Conservation (phyloP, 345 rosid genomes). For the Nephelium lappaceum region DNA sequence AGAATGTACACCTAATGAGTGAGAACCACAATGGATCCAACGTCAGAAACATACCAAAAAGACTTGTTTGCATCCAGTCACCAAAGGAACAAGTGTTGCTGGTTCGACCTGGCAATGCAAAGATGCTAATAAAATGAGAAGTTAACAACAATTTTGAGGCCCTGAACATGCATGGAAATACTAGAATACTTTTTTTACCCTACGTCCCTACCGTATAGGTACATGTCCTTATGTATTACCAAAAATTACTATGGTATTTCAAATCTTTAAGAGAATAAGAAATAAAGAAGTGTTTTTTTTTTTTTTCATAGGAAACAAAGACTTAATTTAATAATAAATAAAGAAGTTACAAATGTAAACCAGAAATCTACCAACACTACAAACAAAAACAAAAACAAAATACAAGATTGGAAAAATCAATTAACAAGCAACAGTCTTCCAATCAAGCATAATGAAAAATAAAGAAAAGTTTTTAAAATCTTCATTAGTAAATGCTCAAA, state of each 20-base stretch:
- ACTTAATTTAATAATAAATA: too few relatives aligned
- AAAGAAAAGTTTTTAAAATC: too few relatives aligned
- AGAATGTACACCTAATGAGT: background rate
- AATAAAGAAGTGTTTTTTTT: too few relatives aligned
- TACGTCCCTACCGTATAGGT: background rate
- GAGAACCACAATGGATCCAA: background rate
- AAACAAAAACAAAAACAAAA: too few relatives aligned
- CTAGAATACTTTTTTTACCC: background rate
- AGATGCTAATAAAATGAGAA: background rate
- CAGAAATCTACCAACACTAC: too few relatives aligned
- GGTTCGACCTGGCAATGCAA: conserved; percentile 76
- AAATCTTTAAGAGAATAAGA: background rate
- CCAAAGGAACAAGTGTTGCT: conserved; percentile 92
- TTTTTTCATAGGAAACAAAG: too few relatives aligned
- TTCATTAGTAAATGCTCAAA: too few relatives aligned
- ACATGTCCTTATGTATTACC: background rate
- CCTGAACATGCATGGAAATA: background rate
- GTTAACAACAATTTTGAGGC: background rate
- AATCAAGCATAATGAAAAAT: too few relatives aligned
- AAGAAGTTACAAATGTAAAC: too few relatives aligned
- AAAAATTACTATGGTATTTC: background rate
- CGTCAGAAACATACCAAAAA: conserved; percentile 64
- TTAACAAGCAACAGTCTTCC: too few relatives aligned
- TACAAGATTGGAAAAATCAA: too few relatives aligned
- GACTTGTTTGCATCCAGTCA: conserved; percentile 96